Evolutionary conservation across 495 filamentous ascomycete species (phyloP).

Genomic region (Penicillium coffeae): DNA sequence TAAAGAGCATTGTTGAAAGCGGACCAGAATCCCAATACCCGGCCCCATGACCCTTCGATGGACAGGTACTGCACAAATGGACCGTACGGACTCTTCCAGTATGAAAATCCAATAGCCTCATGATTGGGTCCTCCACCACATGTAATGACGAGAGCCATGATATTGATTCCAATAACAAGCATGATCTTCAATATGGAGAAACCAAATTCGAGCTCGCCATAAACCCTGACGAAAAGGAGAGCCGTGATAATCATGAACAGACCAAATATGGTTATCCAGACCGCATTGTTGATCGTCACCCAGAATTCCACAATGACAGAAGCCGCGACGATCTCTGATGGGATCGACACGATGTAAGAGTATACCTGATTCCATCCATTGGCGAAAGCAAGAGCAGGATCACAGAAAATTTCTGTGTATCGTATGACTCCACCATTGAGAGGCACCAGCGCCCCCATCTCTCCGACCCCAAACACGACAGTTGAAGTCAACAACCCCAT

Average conservation of each 20-base stretch:
- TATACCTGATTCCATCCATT: constrained; percentile 30
- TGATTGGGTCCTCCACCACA: constrained; percentile 20
- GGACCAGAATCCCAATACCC: constrained; percentile 51
- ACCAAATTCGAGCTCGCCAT: constrained; percentile 45
- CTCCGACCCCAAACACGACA: constrained; percentile 22
- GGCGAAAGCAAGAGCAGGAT: constrained; percentile 30
- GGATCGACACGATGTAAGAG: constrained; percentile 33
- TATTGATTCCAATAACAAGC: constrained; percentile 44
- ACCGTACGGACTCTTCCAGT: constrained; percentile 21
- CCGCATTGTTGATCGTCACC: constrained; percentile 30
- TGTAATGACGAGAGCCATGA: constrained; percentile 39
- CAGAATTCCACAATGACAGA: constrained; percentile 51
- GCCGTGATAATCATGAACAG: constrained; percentile 43
- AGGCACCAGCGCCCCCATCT: constrained; percentile 28
- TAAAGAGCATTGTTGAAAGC: constrained; percentile 54
- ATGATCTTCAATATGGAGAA: constrained; percentile 45
- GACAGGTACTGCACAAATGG: constrained; percentile 22
- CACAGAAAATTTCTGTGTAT: constrained; percentile 26
- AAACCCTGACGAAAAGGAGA: constrained; percentile 39
- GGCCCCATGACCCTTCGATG: constrained; percentile 13
- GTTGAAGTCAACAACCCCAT: constrained; percentile 18
- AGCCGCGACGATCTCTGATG: constrained; percentile 38
- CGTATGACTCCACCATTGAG: constrained; percentile 30
- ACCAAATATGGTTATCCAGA: constrained; percentile 45
- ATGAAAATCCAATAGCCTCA: constrained; percentile 16